Base-by-base conservation (phyloP, 2,329 filamentous ascomycete genomes). In the Alternaria hordeiaustralica region DNA sequence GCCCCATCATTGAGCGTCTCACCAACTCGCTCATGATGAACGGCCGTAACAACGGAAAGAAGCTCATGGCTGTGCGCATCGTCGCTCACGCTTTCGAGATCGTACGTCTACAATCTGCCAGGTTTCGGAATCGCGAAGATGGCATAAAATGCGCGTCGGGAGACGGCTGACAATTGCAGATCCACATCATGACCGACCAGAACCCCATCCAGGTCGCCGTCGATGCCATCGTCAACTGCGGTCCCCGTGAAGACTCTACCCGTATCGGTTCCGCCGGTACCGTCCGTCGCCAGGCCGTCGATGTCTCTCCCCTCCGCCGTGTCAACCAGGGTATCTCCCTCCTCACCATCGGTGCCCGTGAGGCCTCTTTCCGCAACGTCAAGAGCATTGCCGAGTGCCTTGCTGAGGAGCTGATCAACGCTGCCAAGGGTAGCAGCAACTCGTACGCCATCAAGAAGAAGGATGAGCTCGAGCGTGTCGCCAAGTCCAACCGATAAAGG, bases 1-100 rank as follows among this genome's bases (percentile, higher is more conserved):
- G 96, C 93, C 96, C 96, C 81, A 98, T 99, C 91, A 97, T 99
- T 83, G 96, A 99, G 92, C 95, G 96, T 84, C 91, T 99, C 80
- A 99, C 96, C 89, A 99, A 99, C 92, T 98, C 96, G 66, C 91
- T 99, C 84, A 99, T 99, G 96, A 98, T 98, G 95, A 97, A 99
- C 91, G 96, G 96, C 86, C 96, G 96, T 87, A 99, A 99, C 93
- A 99, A 97, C 92, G 96, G 96, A 87, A 99, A 99, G 92, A 99
- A 99, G 93, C 91, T 98, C 83, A 97, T 97, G 94, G 96, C 96
- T 83, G 95, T 98, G 85, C 94, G 96, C 87, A 99, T 99, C 79
- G 94, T 99, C 80, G 94, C 94, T 78, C 96, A 99, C 89, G 86
- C 95, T 80, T 99, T 99, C 87, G 96, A 99, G 89, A 99, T 99